Conservation (phyloP, 169 alveolate genomes). For the Eimeria acervulina region DNA sequence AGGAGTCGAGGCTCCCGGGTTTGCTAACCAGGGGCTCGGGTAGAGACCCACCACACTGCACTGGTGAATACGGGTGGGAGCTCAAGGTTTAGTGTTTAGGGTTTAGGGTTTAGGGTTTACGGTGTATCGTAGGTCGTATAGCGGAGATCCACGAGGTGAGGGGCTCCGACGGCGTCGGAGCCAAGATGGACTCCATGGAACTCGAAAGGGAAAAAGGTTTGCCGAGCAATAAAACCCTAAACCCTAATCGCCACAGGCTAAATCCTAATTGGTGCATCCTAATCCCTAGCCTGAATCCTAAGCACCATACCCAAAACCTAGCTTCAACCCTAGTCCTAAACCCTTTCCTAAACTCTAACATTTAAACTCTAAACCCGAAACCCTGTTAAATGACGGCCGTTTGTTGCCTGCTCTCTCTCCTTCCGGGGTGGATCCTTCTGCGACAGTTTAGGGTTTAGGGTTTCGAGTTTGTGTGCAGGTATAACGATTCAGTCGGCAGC, state of each 20-base stretch:
- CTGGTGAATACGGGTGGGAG: background rate
- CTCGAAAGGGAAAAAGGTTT: constrained; percentile 96
- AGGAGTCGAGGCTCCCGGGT: background rate
- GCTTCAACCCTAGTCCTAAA: background rate
- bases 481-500: constrained; percentile 98
- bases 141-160: constrained; percentile 97
- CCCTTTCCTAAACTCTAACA: background rate
- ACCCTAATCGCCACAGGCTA: background rate
- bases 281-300: background rate
- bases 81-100: background rate
- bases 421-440: background rate
- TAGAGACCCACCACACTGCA: background rate
- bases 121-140: constrained; percentile 92
- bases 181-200: constrained; percentile 99
- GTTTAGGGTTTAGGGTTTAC: background rate
- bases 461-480: constrained; percentile 88
- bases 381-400: background rate
- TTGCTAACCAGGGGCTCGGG: background rate
- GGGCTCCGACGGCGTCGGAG: constrained; percentile 98
- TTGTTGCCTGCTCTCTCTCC: background rate
- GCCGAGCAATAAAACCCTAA: background rate
- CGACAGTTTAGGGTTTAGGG: background rate
- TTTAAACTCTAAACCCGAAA: background rate
- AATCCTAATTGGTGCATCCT: background rate
- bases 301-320: background rate